Evolutionary conservation across 345 rosid genomes (phyloP).

Genomic region (Syzygium grande): DNA sequence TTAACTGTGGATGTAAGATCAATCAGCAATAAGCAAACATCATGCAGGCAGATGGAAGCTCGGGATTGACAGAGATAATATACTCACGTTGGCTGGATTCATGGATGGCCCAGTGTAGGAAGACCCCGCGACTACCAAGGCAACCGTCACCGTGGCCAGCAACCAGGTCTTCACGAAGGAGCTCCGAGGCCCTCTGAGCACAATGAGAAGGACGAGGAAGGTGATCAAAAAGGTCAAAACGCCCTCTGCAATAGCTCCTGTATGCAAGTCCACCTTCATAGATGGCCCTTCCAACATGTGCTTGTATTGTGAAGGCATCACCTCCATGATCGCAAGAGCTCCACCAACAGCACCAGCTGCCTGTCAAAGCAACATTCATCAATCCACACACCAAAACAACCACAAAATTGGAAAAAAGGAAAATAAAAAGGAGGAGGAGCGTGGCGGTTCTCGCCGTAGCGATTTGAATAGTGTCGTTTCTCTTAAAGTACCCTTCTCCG

Average conservation of each 20-base stretch:
- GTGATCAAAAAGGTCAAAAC: slow-evolving; percentile 68
- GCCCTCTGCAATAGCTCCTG: slow-evolving; percentile 88
- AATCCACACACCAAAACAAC: not conserved
- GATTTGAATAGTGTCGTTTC: not conserved
- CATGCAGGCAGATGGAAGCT: not conserved
- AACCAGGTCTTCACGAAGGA: slow-evolving; percentile 43
- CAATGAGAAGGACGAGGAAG: slow-evolving; percentile 55
- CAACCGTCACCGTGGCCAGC: slow-evolving; percentile 59
- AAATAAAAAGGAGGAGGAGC: accelerated
- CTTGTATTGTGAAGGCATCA: slow-evolving; percentile 62
- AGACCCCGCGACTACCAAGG: slow-evolving; percentile 49
- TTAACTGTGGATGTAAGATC: not conserved
- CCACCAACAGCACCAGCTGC: slow-evolving; percentile 96
- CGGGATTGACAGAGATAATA: not conserved
- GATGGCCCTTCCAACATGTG: slow-evolving; percentile 70
- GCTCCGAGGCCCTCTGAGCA: slow-evolving; percentile 68
- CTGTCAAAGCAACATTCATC: slow-evolving; percentile 22
- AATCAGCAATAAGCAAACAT: not conserved
- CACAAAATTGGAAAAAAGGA: not conserved
- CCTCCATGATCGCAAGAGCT: slow-evolving; percentile 65
- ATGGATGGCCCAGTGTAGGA: slow-evolving; percentile 84
- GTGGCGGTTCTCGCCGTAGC: not conserved
- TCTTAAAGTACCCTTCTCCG: not conserved
- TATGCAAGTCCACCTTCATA: slow-evolving; percentile 60
- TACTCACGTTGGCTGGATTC: slow-evolving; percentile 98